phyloP scores from a whole-genome alignment of 2,329 filamentous ascomycete species.

The Talaromyces sp. region DNA sequence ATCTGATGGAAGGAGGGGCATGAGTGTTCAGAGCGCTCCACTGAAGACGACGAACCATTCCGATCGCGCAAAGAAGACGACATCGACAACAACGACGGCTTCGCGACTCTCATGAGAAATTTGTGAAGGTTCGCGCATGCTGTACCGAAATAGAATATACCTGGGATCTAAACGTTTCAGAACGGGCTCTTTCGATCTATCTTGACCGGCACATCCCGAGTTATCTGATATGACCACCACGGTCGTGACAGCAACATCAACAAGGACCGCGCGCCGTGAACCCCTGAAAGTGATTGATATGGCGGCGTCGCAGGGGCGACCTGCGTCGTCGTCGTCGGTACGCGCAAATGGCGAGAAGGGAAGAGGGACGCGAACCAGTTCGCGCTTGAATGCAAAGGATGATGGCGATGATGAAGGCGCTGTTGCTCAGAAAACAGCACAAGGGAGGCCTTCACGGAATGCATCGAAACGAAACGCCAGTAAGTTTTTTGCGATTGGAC shows the following conservation, averaged over 20 bases:
- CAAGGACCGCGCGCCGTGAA: slow-evolving; percentile 33
- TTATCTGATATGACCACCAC: slow-evolving; percentile 32
- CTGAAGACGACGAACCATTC: neutral
- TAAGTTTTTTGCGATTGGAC: slow-evolving; percentile 26
- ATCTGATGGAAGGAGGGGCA: neutral
- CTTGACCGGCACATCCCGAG: neutral
- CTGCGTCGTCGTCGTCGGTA: slow-evolving; percentile 24
- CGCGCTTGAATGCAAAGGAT: slow-evolving; percentile 35
- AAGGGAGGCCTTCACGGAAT: slow-evolving; percentile 19
- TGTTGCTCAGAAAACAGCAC: slow-evolving; percentile 17
- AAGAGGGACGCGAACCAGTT: slow-evolving; percentile 25
- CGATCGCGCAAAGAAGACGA: neutral
- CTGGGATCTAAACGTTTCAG: neutral
- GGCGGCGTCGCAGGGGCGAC: slow-evolving; percentile 35
- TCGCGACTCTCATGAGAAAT: neutral
- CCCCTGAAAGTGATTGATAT: slow-evolving; percentile 34
- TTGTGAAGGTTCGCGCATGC: neutral
- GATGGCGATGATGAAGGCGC: slow-evolving; percentile 20
- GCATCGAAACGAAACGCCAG: slow-evolving; percentile 42
- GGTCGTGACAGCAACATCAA: slow-evolving; percentile 31
- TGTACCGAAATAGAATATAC: neutral
- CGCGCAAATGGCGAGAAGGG: slow-evolving; percentile 12
- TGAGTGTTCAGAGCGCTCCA: neutral
- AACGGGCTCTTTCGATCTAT: neutral
- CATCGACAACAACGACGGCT: neutral